These are phyloP conservation scores for Penicillium fuscoglaucum DNA, from an alignment of 2,329 filamentous ascomycete genomes.

Conservation along the genomic window DNA sequence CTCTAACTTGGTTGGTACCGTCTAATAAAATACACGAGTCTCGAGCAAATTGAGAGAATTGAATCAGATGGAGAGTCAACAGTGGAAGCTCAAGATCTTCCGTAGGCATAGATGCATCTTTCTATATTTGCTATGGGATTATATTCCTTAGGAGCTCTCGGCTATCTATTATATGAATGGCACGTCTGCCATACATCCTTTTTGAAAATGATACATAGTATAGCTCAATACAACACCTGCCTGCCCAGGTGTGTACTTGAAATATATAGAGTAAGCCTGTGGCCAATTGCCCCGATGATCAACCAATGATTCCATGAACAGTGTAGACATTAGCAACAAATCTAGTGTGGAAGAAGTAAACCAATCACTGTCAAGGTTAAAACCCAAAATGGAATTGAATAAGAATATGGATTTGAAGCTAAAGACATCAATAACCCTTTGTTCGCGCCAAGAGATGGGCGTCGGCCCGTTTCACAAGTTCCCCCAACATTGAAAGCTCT, in stretches of 20 bases:
- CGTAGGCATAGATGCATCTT: not conserved
- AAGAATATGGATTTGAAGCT: not conserved
- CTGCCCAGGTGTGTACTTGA: too few relatives aligned
- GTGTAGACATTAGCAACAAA: not conserved
- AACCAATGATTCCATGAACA: not conserved
- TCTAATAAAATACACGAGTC: not conserved
- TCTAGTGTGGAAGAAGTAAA: not conserved
- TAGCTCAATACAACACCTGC: too few relatives aligned
- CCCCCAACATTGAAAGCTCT: not conserved
- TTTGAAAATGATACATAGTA: too few relatives aligned
- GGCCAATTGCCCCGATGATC: not conserved
- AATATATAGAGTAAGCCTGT: not conserved
- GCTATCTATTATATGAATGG: not conserved
- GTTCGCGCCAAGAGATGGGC: slow-evolving; percentile 10
- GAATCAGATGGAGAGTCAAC: not conserved
- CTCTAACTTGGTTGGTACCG: not conserved
- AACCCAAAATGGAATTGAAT: not conserved
- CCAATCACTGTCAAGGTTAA: too few relatives aligned
- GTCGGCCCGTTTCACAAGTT: slow-evolving; percentile 1
- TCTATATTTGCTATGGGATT: not conserved
- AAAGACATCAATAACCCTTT: slow-evolving; percentile 6
- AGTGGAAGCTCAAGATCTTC: not conserved
- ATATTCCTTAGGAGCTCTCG: not conserved
- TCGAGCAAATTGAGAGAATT: not conserved
- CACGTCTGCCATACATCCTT: too few relatives aligned